Evolutionary conservation across 768 basidiomycete genomes (phyloP), one percentile per base, ranked within the genome.

Genomic region (Xerocomellus intermedius): DNA sequence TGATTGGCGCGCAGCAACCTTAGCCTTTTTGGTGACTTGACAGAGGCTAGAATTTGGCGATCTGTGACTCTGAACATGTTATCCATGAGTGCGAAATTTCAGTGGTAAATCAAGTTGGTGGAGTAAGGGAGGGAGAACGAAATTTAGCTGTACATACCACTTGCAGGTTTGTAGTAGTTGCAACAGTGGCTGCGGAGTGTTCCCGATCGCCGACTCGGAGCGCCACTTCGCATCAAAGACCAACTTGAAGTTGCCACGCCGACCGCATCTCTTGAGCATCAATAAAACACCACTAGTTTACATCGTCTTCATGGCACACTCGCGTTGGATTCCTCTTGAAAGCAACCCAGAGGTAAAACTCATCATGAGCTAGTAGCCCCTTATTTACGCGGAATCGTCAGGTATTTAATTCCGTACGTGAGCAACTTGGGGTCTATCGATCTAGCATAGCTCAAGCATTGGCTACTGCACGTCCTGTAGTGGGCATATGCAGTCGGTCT

Each of bases 311-410:
- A 69, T 70, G 67, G 56, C 59, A 32, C 24, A 59, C 41, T 51
- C 70, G 32, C 78, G 74, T 42, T 93, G 91, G 91, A 83, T 93
- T 48, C 91, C 91, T 8, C 77, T 92, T 13, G 91, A 93, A 73
- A 85, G 85, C 60, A 89, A 89, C 63, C 91, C 82, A 50, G 72
- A 82, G 57, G 82, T 81, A 61, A 47, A 60, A 10, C 12, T 10
- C 19, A 3, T 41, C 28, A 10, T 19, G 52, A 19, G 4, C 36
- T 42, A 8, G 24, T 48, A 30, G 38, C 38, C 50, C 54, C 45
- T 50, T 52, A 54, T 35, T 64, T 21, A 60, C 46, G 5, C 38
- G 16, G 1, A 36, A 12, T n/a, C 8, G 44, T 33, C 58, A 70
- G 69, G 69, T 70, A 12, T 72, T 70, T 35, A 72, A 70, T 54